These are phyloP conservation scores for Scedosporium aurantiacum DNA, from an alignment of 2,329 filamentous ascomycete species.

Conservation along the genomic window DNA sequence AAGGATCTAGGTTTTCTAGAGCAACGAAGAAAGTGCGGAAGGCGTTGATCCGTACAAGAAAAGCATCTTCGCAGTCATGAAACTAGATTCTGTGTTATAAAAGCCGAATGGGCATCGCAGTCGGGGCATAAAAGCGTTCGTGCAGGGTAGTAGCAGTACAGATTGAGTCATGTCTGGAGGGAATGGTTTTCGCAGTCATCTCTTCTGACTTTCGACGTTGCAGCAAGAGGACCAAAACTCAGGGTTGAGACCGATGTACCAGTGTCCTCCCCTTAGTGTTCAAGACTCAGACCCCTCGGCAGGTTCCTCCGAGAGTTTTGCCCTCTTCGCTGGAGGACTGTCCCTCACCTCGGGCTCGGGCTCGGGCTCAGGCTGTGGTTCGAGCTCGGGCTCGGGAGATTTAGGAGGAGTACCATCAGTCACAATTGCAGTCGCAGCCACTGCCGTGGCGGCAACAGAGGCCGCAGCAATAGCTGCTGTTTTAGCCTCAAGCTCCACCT, in stretches of 20 bases:
- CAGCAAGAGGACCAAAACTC: too few relatives aligned
- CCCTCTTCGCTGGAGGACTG: constrained; percentile 2
- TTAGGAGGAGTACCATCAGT: neutral
- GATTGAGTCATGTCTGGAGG: neutral
- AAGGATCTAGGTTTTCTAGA: neutral
- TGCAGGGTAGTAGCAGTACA: constrained; percentile 5
- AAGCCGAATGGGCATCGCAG: neutral
- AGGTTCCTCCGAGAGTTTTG: neutral
- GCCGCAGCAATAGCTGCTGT: constrained; percentile 1
- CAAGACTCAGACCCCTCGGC: neutral
- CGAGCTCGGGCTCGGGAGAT: neutral
- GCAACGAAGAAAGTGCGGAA: too few relatives aligned
- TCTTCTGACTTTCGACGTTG: neutral
- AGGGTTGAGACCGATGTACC: too few relatives aligned
- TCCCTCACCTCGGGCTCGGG: neutral
- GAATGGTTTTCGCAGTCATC: neutral
- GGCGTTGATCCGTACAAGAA: too few relatives aligned
- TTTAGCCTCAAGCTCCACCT: constrained; percentile 41
- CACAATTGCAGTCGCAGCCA: neutral
- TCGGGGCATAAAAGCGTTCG: neutral
- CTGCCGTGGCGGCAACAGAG: neutral
- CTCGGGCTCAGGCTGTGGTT: neutral
- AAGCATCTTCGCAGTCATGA: neutral
- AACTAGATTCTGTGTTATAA: neutral
- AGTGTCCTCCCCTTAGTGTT: neutral